Conservation (phyloP, 306 rosid species). For the Elaeagnus macrophylla region DNA sequence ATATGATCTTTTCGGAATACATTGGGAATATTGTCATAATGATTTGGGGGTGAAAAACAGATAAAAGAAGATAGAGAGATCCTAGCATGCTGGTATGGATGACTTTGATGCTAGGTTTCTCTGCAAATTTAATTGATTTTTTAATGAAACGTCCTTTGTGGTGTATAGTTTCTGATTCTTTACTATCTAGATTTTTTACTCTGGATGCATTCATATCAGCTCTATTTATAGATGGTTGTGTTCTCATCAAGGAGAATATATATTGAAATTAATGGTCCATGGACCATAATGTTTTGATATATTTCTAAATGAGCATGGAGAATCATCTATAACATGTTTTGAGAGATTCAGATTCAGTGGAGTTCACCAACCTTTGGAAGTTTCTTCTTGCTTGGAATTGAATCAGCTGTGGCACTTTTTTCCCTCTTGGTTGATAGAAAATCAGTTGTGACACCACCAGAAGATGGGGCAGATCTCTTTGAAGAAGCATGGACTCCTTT, state of each 20-base stretch:
- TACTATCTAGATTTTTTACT: constrained; percentile 1
- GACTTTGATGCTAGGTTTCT: neutral
- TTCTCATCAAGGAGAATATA: constrained; percentile 1
- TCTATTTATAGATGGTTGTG: constrained; percentile 6
- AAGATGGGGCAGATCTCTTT: constrained; percentile 24
- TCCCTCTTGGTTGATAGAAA: constrained; percentile 29
- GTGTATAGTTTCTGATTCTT: constrained; percentile 9
- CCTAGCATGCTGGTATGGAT: neutral
- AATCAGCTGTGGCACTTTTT: constrained; percentile 17
- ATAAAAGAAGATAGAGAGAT: neutral
- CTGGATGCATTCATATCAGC: constrained; percentile 5
- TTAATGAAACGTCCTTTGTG: constrained; percentile 7
- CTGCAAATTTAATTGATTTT: neutral
- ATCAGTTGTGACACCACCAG: constrained; percentile 20
- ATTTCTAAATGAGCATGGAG: constrained; percentile 6
- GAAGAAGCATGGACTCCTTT: constrained; percentile 42
- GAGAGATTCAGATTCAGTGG: constrained; percentile 27
- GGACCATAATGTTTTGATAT: constrained; percentile 15
- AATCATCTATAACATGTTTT: constrained; percentile 8
- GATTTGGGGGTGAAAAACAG: neutral
- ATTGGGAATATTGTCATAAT: too few species aligned
- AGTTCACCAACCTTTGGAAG: constrained; percentile 56
- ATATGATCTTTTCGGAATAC: neutral
- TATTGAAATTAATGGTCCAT: neutral
- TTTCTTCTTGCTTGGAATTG: constrained; percentile 42